phyloP scores from a whole-genome alignment of 2,329 filamentous ascomycete genomes.

The Teratosphaeria gauchensis region DNA sequence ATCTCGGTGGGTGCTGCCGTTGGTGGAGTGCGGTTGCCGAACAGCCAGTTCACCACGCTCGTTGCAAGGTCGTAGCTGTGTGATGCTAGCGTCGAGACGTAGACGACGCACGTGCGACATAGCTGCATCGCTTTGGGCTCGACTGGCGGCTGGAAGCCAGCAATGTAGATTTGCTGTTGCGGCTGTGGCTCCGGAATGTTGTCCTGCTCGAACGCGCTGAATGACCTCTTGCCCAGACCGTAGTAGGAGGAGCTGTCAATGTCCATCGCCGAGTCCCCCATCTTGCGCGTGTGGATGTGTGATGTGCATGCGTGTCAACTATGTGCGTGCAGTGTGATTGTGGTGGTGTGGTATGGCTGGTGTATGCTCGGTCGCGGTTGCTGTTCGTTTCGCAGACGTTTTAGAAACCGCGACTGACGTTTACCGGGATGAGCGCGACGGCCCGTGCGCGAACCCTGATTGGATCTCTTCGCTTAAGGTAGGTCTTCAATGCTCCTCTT shows the following conservation, averaged over 20 bases:
- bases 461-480: no score
- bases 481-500: no score
- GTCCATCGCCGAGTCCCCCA: constrained; percentile 1
- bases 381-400: neutral
- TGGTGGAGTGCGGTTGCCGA: neutral
- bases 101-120: neutral
- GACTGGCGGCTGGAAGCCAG: neutral
- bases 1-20: neutral
- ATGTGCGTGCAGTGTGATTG: neutral
- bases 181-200: neutral
- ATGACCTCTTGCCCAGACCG: neutral
- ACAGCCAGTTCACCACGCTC: neutral
- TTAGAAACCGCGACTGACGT: neutral
- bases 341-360: neutral
- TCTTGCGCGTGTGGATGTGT: neutral
- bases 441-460: neutral
- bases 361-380: neutral
- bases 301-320: neutral
- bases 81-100: neutral
- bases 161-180: neutral
- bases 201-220: neutral
- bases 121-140: constrained; percentile 1
- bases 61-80: neutral
- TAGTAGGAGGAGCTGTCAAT: constrained; percentile 1
- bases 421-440: neutral